Conservation (phyloP, 768 basidiomycete genomes). For the Boletus vermiculosoides region DNA sequence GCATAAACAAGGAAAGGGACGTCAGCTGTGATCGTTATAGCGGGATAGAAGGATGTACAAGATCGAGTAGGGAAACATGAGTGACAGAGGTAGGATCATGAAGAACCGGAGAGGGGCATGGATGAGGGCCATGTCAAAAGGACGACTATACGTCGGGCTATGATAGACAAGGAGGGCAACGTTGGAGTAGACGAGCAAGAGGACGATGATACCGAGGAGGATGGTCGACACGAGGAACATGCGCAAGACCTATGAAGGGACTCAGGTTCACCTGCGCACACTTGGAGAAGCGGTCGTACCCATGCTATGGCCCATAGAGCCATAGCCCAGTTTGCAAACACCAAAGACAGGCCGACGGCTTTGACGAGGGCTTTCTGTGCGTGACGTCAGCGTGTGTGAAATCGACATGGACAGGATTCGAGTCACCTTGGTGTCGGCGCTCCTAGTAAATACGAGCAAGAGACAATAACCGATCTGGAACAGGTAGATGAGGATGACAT, state of each 20-base stretch:
- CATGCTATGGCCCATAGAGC: constrained; percentile 78
- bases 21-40: background rate
- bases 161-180: constrained; percentile 75
- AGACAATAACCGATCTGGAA: constrained; percentile 82
- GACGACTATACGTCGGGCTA: constrained; percentile 52
- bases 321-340: constrained; percentile 77
- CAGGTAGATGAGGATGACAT: constrained; percentile 59
- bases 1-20: background rate
- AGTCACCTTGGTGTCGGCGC: constrained; percentile 74
- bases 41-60: constrained; percentile 37
- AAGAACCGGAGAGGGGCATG: constrained; percentile 81
- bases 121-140: constrained; percentile 78
- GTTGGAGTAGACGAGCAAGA: constrained; percentile 78
- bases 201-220: constrained; percentile 64
- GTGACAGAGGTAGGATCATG: constrained; percentile 51
- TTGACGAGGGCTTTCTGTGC: constrained; percentile 62
- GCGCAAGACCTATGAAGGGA: constrained; percentile 54
- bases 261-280: background rate
- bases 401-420: background rate
- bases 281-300: constrained; percentile 35
- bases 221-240: constrained; percentile 77
- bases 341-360: constrained; percentile 77
- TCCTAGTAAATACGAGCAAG: constrained; percentile 66
- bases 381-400: background rate
- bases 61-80: constrained; percentile 53